Percentiles rank a stretch among this genome's conserved stretches.
Evolutionary conservation across 1,284 basidiomycete species (phyloP).

Genomic region (Melampsora larici-populina): DNA sequence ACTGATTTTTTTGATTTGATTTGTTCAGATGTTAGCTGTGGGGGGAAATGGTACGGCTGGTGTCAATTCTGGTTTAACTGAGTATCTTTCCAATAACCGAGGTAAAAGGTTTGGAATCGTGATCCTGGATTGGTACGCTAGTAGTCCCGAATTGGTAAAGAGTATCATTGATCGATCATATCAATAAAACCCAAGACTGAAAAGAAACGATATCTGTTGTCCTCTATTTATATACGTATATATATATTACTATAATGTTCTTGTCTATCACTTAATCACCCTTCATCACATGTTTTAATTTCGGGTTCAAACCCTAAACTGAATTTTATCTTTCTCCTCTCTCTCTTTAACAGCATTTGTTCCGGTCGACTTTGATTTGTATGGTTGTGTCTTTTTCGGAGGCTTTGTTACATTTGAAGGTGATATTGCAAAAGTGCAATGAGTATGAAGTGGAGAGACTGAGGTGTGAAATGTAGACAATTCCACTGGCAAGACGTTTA

Average conservation of each 20-base stretch:
- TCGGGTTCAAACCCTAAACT: too few relatives aligned
- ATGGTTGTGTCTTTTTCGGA: too few relatives aligned
- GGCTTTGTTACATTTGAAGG: too few relatives aligned
- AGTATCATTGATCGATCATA: slow-evolving; percentile 8
- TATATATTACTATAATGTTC: not conserved
- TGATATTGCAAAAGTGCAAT: too few relatives aligned
- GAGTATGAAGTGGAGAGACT: too few relatives aligned
- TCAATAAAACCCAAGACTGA: not conserved
- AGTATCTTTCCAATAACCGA: not conserved
- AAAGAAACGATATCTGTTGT: not conserved
- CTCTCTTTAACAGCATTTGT: too few relatives aligned
- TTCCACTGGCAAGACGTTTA: too few relatives aligned
- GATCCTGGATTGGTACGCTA: slow-evolving; percentile 34
- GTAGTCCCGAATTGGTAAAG: slow-evolving; percentile 10
- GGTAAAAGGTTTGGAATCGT: slow-evolving; percentile 17
- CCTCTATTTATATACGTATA: not conserved
- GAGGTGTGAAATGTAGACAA: too few relatives aligned
- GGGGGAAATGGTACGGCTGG: not conserved
- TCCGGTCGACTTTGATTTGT: too few relatives aligned
- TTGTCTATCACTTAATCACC: too few relatives aligned
- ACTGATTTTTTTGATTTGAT: not conserved
- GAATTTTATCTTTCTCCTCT: too few relatives aligned
- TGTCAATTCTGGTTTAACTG: slow-evolving; percentile 6
- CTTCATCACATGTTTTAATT: too few relatives aligned
- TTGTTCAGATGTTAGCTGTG: slow-evolving; percentile 36